Base-by-base conservation (phyloP, 495 filamentous ascomycete species). In the Opeltia flavorubescens region DNA sequence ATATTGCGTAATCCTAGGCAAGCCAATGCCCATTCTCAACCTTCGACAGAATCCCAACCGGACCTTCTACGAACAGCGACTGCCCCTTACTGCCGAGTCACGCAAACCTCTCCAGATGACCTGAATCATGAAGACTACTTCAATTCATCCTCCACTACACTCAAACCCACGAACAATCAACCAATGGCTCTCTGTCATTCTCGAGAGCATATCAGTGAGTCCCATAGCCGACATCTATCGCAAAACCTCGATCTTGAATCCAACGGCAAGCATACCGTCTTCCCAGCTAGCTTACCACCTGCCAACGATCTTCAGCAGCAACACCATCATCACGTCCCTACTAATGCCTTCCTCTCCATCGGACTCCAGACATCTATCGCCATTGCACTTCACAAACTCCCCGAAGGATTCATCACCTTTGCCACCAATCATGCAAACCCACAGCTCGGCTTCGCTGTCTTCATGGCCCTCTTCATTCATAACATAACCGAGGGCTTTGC, bases 331-430 rank as follows among this genome's bases (percentile, higher is more conserved):
- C 91, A 98, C 55, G 91, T 96, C n/a, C 84, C 89, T 0, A 78
- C 83, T 43, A 98, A 98, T 63, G 85, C 84, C 20, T 96, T 94
- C 59, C 70, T 96, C 39, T 84, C 83, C 38, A 89, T 96, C 47
- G 87, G 89, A 12, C 72, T 95, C 4, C 91, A 96, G 62, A 95
- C 89, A 0, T 84, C 83, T 7, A 77, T 94, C 42, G 93, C 91
- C 35, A 96, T 98, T 56, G 86, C 91, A 7, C 66, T 98, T 1
- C 91, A 98, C 66, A 98, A 98, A 60, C 80, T 95, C 17, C 91
- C 93, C 3, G 91, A 98, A 64, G 91, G 91, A 24, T 96, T 98
- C 65, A 95, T 98, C 48, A 98, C 93, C 25, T 98, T 91, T 61
- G 89, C 91, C 7, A 95, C 91, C 11, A 98, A 96, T 62, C 93